Percentiles rank a stretch among this genome's conserved stretches.
These are phyloP conservation scores for Truncatella angustata DNA, from an alignment of 2,329 filamentous ascomycete species.

Conservation along the genomic window DNA sequence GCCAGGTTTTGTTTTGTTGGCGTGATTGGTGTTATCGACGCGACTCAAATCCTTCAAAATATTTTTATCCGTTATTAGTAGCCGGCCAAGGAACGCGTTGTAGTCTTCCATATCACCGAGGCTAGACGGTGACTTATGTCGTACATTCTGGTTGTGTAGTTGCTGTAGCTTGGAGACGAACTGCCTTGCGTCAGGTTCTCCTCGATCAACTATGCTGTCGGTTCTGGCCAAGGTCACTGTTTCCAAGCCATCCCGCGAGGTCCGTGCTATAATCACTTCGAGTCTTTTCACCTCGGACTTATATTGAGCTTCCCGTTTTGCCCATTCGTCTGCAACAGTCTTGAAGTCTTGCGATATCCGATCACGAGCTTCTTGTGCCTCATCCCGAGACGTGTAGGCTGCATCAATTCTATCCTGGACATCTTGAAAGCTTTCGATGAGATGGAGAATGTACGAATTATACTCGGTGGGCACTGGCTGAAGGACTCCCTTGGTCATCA, in stretches of 20 bases:
- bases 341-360: constrained; percentile 34
- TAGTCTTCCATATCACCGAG: neutral
- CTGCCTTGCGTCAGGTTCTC: constrained; percentile 23
- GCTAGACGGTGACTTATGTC: no score
- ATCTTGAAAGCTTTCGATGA: constrained; percentile 36
- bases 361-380: constrained; percentile 26
- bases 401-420: constrained; percentile 27
- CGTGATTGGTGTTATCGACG: neutral
- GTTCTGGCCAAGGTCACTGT: constrained; percentile 43
- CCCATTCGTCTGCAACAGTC: constrained; percentile 35
- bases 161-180: constrained; percentile 30
- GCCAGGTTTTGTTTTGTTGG: no score
- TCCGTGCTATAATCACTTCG: constrained; percentile 32
- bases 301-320: constrained; percentile 35
- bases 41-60: constrained; percentile 1
- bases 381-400: constrained; percentile 23
- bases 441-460: constrained; percentile 40
- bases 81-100: constrained; percentile 5
- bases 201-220: constrained; percentile 40
- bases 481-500: constrained; percentile 36
- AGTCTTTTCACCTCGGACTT: constrained; percentile 38
- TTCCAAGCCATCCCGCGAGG: constrained; percentile 38
- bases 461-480: constrained; percentile 38
- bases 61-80: neutral
- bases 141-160: constrained; percentile 15